A percentile compares a stretch with the other conserved stretches of the same genome.
Evolutionary conservation across 257 asterid genomes (phyloP).

Genomic region (Plantago ovata): DNA sequence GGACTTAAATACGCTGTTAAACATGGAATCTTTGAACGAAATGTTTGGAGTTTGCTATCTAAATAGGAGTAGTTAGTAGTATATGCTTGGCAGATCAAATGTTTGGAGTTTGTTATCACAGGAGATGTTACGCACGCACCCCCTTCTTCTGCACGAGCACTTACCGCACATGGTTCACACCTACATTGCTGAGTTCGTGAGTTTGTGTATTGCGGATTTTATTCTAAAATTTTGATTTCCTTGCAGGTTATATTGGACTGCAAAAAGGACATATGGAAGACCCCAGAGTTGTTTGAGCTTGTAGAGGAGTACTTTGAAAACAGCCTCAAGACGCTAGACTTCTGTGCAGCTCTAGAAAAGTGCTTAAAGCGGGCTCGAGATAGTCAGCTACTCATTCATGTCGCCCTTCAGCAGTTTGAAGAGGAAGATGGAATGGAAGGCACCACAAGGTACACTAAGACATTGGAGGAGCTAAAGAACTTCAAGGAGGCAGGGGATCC

Average conservation of each 20-base stretch:
- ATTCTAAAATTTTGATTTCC: not conserved
- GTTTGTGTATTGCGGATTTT: not conserved
- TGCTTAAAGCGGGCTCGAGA: conserved; percentile 69
- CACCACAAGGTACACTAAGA: conserved; percentile 29
- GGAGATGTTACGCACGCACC: no score
- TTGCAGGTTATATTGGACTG: conserved; percentile 60
- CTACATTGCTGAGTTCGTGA: not conserved
- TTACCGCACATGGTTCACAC: no score
- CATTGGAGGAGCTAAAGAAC: conserved; percentile 58
- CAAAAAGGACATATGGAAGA: conserved; percentile 82
- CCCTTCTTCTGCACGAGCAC: no score
- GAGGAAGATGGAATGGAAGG: conserved; percentile 38
- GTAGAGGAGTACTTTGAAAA: conserved; percentile 92
- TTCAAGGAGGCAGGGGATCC: conserved; percentile 76
- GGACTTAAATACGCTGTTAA: no score
- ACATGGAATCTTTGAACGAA: no score
- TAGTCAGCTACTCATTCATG: conserved; percentile 49
- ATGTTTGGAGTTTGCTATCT: no score
- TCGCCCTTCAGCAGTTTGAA: conserved; percentile 63
- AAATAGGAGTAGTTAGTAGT: no score
- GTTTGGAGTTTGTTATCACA: no score
- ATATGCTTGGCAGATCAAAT: no score
- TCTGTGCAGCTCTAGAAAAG: conserved; percentile 63
- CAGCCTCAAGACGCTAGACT: conserved; percentile 76
- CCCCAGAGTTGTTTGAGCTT: conserved; percentile 67